These are phyloP conservation scores for Aspergillus ostianus DNA, from an alignment of 495 filamentous ascomycete genomes.

Conservation along the genomic window DNA sequence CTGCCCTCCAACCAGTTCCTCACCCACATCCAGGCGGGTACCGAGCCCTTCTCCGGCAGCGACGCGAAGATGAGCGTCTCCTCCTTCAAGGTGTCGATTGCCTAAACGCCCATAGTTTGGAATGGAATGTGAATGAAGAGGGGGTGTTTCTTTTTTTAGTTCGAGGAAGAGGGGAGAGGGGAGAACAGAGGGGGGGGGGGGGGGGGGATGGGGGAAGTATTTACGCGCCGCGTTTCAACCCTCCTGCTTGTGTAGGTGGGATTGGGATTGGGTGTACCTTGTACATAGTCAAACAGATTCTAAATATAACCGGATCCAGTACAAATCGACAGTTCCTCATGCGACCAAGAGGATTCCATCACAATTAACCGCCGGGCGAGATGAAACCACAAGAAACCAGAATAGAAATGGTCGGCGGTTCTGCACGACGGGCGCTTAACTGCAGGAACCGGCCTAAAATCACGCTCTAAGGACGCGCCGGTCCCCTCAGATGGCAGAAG, in stretches of 20 bases:
- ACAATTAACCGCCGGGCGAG: background rate
- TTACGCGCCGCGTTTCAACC: slow-evolving; percentile 26
- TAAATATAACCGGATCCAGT: background rate
- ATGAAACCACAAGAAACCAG: background rate
- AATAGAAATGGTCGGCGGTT: background rate
- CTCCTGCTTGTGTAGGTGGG: background rate
- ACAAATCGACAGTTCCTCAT: too few relatives aligned
- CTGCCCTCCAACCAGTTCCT: slow-evolving; percentile 53
- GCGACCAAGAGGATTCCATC: background rate
- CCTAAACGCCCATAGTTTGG: slow-evolving; percentile 23
- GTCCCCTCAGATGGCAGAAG: background rate
- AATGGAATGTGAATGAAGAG: slow-evolving; percentile 8
- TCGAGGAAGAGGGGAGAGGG: background rate
- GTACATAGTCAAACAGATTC: background rate
- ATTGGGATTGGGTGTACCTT: background rate
- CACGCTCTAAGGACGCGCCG: too few relatives aligned
- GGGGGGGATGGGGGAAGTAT: slow-evolving; percentile 5
- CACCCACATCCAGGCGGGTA: slow-evolving; percentile 53
- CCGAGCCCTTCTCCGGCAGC: slow-evolving; percentile 53
- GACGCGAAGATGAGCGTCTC: slow-evolving; percentile 35
- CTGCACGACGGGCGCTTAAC: slow-evolving; percentile 6
- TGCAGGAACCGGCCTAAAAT: slow-evolving; percentile 4
- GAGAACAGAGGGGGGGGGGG: background rate
- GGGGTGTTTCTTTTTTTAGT: background rate
- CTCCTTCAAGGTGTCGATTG: slow-evolving; percentile 41